Percentiles rank a stretch among this genome's conserved stretches.
Conservation (phyloP, 352 stramenopile species). For the Phytophthora aleatoria region DNA sequence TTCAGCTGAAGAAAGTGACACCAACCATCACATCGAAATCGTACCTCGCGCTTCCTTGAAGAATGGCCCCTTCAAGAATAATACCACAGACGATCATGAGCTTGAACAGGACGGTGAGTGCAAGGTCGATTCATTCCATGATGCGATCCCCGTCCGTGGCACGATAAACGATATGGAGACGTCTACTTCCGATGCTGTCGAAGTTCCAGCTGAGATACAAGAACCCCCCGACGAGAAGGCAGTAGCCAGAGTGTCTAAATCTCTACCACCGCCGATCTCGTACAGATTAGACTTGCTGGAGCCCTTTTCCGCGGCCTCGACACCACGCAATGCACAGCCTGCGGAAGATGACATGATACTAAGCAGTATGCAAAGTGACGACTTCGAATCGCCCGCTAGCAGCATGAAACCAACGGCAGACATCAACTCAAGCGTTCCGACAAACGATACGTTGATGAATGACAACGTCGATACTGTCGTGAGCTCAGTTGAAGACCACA, state of each 20-base stretch:
- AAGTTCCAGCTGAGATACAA: constrained; percentile 4
- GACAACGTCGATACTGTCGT: not conserved
- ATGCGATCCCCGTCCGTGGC: not conserved
- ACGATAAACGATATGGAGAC: not conserved
- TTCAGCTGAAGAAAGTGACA: not conserved
- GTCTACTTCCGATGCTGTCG: not conserved
- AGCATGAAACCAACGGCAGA: constrained; percentile 7
- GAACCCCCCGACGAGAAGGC: not conserved
- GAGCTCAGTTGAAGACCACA: not conserved
- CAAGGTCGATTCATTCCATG: constrained; percentile 2
- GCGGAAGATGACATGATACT: constrained; percentile 28
- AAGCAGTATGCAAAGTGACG: constrained; percentile 37
- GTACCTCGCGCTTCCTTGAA: not conserved
- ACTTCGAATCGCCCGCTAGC: constrained; percentile 26
- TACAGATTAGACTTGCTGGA: constrained; percentile 19
- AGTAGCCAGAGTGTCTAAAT: not conserved
- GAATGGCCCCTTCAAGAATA: not conserved
- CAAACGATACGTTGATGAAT: not conserved
- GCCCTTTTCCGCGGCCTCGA: constrained; percentile 15
- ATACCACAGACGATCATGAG: not conserved
- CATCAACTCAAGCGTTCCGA: constrained; percentile 8
- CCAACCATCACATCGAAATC: constrained; percentile 5
- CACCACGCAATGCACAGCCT: not conserved
- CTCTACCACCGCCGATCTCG: constrained; percentile 1
- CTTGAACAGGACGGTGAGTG: not conserved